These are phyloP conservation scores for Lactarius sp. DNA, from an alignment of 768 basidiomycete species.

Conservation along the genomic window DNA sequence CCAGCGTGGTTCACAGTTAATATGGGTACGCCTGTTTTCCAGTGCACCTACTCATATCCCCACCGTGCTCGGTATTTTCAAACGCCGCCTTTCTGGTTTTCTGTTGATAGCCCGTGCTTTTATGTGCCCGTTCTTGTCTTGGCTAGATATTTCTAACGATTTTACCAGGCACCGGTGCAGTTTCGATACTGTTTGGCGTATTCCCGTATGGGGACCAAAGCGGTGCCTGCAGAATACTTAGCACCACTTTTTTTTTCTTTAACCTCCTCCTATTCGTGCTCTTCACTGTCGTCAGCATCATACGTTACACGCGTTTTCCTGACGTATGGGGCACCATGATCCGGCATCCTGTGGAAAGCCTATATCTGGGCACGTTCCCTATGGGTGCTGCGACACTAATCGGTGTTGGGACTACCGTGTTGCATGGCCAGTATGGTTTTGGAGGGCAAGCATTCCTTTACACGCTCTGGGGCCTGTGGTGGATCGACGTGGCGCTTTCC, in stretches of 20 bases:
- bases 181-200: constrained; percentile 50
- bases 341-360: constrained; percentile 45
- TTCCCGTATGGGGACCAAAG: constrained; percentile 52
- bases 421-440: constrained; percentile 43
- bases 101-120: background rate
- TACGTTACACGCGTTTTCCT: constrained; percentile 52
- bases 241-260: constrained; percentile 53
- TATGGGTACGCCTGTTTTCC: constrained; percentile 40
- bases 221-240: constrained; percentile 37
- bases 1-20: constrained; percentile 52
- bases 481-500: constrained; percentile 56
- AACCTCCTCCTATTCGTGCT: constrained; percentile 37
- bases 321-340: constrained; percentile 45
- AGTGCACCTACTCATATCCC: background rate
- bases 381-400: constrained; percentile 62
- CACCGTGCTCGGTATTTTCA: background rate
- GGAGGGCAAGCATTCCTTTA: constrained; percentile 52
- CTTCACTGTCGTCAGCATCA: constrained; percentile 42
- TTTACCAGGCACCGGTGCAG: constrained; percentile 41
- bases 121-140: background rate
- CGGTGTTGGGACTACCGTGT: constrained; percentile 42
- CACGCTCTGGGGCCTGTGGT: constrained; percentile 62
- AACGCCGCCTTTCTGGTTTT: background rate
- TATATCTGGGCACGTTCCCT: constrained; percentile 46
- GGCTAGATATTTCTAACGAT: constrained; percentile 1